A percentile compares a stretch with the other conserved stretches of the same genome.
Conservation (phyloP, 495 filamentous ascomycete genomes). For the Choiromyces venosus region DNA sequence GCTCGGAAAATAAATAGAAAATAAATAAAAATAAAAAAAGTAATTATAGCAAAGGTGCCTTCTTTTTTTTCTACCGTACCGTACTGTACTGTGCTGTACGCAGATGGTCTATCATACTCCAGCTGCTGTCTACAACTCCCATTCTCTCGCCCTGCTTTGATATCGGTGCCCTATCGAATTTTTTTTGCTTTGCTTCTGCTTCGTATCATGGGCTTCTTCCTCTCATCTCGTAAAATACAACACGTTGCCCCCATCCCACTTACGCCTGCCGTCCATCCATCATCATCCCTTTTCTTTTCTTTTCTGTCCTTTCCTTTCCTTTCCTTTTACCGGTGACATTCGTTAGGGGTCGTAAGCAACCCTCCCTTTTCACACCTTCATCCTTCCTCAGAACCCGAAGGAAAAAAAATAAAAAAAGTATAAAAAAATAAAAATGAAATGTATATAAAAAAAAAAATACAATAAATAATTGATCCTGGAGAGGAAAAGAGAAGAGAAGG, state of each 20-base stretch:
- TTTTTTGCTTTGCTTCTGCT: background rate
- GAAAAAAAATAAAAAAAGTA: no score
- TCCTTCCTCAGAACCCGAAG: no score
- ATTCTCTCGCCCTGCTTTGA: conserved; percentile 12
- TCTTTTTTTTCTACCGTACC: no score
- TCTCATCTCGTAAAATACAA: background rate
- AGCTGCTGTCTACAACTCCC: conserved; percentile 34
- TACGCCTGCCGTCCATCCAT: background rate
- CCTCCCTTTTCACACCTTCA: no score
- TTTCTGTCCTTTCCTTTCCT: no score
- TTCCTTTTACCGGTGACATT: background rate
- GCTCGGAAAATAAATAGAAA: background rate
- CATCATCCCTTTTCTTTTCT: no score
- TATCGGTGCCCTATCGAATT: background rate
- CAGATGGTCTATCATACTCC: conserved; percentile 15
- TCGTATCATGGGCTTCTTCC: background rate
- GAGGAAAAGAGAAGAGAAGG: conserved; percentile 16
- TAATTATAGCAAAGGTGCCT: background rate
- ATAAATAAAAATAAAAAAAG: background rate
- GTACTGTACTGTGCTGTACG: no score
- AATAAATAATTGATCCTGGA: conserved; percentile 3
- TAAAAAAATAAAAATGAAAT: conserved; percentile 9
- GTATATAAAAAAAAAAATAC: conserved; percentile 13
- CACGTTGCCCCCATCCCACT: background rate
- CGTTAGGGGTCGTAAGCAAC: background rate